Conservation (phyloP, 2,329 filamentous ascomycete species). For the Alternaria metachromatica region DNA sequence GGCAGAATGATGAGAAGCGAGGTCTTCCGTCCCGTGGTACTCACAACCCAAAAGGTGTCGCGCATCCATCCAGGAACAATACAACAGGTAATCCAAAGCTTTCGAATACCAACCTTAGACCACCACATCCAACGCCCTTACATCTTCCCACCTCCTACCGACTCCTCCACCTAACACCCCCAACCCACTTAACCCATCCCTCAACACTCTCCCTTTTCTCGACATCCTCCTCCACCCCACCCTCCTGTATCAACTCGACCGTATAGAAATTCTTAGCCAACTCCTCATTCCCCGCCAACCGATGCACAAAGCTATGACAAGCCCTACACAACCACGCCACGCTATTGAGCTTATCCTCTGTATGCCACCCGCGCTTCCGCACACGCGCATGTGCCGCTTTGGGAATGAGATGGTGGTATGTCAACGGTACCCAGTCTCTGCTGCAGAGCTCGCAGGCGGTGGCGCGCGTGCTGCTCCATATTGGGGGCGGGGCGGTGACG, state of each 20-base stretch:
- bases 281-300: conserved; percentile 76
- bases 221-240: conserved; percentile 71
- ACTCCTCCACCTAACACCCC: conserved; percentile 75
- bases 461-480: conserved; percentile 65
- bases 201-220: conserved; percentile 73
- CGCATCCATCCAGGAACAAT: background rate
- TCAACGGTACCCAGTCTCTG: conserved; percentile 75
- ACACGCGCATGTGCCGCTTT: conserved; percentile 76
- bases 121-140: background rate
- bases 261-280: conserved; percentile 76
- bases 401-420: conserved; percentile 89
- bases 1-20: background rate
- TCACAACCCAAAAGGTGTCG: background rate
- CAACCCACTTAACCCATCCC: conserved; percentile 76
- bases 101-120: background rate
- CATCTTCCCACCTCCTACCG: conserved; percentile 37
- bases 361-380: conserved; percentile 79
- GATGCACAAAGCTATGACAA: conserved; percentile 83
- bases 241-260: conserved; percentile 71
- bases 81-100: background rate
- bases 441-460: conserved; percentile 75
- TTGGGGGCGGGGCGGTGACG: conserved; percentile 67
- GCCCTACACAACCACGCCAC: conserved; percentile 87
- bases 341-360: conserved; percentile 74
- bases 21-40: background rate